Percentiles rank a stretch among this genome's conserved stretches.
phyloP scores from a whole-genome alignment of 2,329 filamentous ascomycete species.

The Endothia cerciana region DNA sequence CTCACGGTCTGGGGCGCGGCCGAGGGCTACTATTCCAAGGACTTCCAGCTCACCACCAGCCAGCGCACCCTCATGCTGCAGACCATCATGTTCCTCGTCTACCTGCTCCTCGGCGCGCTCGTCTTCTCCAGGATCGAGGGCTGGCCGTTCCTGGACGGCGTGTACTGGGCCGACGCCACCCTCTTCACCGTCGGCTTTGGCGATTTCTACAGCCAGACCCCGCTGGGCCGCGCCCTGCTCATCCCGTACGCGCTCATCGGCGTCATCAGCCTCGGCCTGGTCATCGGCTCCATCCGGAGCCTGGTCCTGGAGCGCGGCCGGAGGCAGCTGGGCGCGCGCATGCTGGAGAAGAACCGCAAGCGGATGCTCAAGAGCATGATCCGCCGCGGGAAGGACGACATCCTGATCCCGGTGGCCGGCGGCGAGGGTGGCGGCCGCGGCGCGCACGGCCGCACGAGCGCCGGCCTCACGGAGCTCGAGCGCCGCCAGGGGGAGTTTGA shows the following conservation, averaged over 20 bases:
- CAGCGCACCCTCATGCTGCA: conserved; percentile 90
- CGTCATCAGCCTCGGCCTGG: conserved; percentile 81
- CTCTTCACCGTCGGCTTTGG: conserved; percentile 68
- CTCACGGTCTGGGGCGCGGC: conserved; percentile 80
- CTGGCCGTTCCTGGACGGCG: conserved; percentile 76
- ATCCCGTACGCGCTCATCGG: conserved; percentile 85
- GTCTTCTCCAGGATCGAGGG: conserved; percentile 74
- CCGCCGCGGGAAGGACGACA: conserved; percentile 47
- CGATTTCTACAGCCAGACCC: conserved; percentile 53
- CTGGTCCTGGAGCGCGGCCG: conserved; percentile 63
- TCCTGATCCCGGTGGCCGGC: conserved; percentile 54
- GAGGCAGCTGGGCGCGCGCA: conserved; percentile 56
- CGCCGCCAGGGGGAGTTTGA: conserved; percentile 73
- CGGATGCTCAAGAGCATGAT: conserved; percentile 50
- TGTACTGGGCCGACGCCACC: conserved; percentile 80
- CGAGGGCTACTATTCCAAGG: conserved; percentile 70
- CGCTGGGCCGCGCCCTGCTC: conserved; percentile 69
- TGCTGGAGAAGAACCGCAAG: conserved; percentile 63
- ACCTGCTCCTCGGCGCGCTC: conserved; percentile 76
- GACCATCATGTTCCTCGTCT: conserved; percentile 83
- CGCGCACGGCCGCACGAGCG: conserved; percentile 30
- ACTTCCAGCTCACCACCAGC: conserved; percentile 77
- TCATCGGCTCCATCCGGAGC: conserved; percentile 78
- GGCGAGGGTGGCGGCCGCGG: conserved; percentile 29
- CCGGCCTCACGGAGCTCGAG: conserved; percentile 52